A percentile compares a stretch with the other conserved stretches of the same genome.
Conservation (phyloP, 306 rosid genomes). For the Fagus crenata region DNA sequence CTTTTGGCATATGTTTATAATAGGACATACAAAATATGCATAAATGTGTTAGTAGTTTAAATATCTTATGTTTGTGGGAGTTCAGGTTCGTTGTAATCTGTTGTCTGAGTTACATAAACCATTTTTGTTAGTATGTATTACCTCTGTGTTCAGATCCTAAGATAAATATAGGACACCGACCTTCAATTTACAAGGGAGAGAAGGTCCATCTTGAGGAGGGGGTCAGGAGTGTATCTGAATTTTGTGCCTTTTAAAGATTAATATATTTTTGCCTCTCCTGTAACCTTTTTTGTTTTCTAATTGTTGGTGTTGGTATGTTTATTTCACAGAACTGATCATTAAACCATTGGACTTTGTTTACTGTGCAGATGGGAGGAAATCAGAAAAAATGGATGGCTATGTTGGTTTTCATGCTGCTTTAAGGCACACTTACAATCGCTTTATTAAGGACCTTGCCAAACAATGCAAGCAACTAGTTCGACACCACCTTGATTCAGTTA, state of each 20-base stretch:
- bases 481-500: slow-evolving; percentile 92
- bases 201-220: neutral
- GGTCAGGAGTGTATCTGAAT: neutral
- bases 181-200: neutral
- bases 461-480: slow-evolving; percentile 85
- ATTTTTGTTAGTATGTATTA: neutral
- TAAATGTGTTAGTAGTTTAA: neutral
- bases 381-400: slow-evolving; percentile 80
- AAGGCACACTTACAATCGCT: slow-evolving; percentile 71
- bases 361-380: slow-evolving; percentile 64
- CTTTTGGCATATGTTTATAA: neutral
- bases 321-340: slow-evolving; percentile 15
- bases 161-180: neutral
- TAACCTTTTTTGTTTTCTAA: slow-evolving; percentile 9
- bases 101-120: neutral
- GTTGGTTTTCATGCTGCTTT: slow-evolving; percentile 94
- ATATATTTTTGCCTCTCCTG: neutral
- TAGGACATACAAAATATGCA: neutral
- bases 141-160: neutral
- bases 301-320: neutral
- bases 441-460: slow-evolving; percentile 73
- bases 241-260: neutral
- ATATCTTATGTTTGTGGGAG: neutral
- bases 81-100: slow-evolving; percentile 1
- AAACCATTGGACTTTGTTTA: slow-evolving; percentile 31